These are phyloP conservation scores for Candida tallmaniae DNA, from an alignment of 805 yeast genomes.

Conservation along the genomic window DNA sequence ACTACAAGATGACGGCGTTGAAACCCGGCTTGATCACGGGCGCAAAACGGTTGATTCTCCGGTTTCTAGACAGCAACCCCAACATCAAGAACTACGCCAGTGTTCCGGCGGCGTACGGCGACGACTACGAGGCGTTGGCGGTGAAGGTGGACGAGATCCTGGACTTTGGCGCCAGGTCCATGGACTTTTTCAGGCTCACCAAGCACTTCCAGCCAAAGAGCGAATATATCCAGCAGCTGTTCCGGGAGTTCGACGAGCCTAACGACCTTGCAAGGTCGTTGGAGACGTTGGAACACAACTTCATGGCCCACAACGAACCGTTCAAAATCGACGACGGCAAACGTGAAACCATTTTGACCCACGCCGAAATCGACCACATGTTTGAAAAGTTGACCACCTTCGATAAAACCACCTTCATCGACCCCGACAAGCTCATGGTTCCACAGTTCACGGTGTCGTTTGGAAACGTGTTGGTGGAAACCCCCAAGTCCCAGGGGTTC, in stretches of 20 bases:
- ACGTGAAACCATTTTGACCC: conserved; percentile 4
- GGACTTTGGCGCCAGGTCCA: conserved; percentile 26
- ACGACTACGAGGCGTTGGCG: conserved; percentile 17
- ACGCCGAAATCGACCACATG: conserved; percentile 17
- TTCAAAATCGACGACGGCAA: not conserved
- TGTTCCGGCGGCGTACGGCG: conserved; percentile 11
- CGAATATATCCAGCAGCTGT: conserved; percentile 1
- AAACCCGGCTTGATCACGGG: conserved; percentile 25
- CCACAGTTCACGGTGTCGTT: conserved; percentile 34
- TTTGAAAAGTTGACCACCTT: conserved; percentile 15
- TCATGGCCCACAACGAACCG: not conserved
- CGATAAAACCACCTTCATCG: conserved; percentile 2
- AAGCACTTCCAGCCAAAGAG: not conserved
- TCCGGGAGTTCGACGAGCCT: not conserved
- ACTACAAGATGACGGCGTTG: conserved; percentile 29
- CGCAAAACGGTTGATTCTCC: conserved; percentile 34
- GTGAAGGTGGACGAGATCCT: conserved; percentile 27
- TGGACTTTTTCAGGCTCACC: conserved; percentile 13
- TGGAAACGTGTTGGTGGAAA: conserved; percentile 35
- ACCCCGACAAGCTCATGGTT: conserved; percentile 14
- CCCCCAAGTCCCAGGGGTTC: conserved; percentile 9
- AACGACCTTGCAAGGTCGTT: not conserved
- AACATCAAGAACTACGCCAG: conserved; percentile 17
- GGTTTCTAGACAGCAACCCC: conserved; percentile 33
- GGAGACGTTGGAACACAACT: conserved; percentile 7